Evolutionary conservation across 257 asterid genomes (phyloP).

Genomic region (Solanum gandarillasii): DNA sequence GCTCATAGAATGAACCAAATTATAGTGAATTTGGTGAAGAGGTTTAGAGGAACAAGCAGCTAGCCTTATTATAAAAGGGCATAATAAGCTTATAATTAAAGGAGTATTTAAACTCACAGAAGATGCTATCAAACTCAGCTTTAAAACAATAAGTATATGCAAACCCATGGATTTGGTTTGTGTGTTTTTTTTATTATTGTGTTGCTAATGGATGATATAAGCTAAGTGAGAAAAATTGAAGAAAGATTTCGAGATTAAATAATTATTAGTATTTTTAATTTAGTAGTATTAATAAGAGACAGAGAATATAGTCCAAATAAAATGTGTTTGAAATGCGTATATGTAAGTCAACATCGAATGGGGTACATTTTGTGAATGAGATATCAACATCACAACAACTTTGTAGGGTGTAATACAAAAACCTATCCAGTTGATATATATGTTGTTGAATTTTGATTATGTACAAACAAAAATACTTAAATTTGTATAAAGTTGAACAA

Average conservation of each 20-base stretch:
- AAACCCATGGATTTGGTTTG: constrained; percentile 27
- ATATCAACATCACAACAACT: not conserved
- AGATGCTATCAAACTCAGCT: constrained; percentile 16
- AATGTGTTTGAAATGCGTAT: not conserved
- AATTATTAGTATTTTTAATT: not conserved
- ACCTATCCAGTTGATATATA: not conserved
- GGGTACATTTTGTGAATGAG: not conserved
- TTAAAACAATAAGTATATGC: constrained; percentile 28
- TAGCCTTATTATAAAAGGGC: not conserved
- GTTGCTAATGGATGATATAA: not conserved
- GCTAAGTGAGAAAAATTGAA: not conserved
- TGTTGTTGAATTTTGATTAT: too few species aligned
- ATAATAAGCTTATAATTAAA: not conserved
- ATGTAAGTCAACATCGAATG: not conserved
- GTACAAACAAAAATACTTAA: too few species aligned
- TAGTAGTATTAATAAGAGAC: not conserved
- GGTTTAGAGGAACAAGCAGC: constrained; percentile 26
- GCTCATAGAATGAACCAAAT: constrained; percentile 11
- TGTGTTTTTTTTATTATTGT: not conserved
- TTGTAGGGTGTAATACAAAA: not conserved
- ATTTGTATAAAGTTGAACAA: not conserved
- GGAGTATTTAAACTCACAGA: constrained; percentile 20
- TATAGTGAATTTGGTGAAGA: constrained; percentile 18
- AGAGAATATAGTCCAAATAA: not conserved
- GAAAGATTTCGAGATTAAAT: not conserved